Base-by-base conservation (phyloP, 352 stramenopile species). In the Peronospora farinosa region DNA sequence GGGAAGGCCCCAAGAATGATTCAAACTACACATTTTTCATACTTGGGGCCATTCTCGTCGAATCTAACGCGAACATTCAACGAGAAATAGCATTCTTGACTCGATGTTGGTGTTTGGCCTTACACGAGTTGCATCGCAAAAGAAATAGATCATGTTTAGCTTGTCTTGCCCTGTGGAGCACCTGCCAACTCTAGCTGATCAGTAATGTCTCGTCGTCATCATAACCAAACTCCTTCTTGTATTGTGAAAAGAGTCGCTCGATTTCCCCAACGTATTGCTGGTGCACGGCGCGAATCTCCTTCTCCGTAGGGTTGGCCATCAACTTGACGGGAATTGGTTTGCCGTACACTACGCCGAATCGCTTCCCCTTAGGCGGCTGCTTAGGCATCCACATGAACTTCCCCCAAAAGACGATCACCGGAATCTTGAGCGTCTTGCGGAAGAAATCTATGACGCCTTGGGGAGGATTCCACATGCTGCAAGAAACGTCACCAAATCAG, bases 361-460 rank as follows among this genome's bases (percentile, higher is more conserved):
- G 48, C 60, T 91, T 91, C 44, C 67, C 74, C 54, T 67, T 64
- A 2, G 80, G 75, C 13, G 65, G 64, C 42, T 67, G 56, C 36
- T 78, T 71, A 0, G 80, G 80, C 70, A 86, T 78, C 80, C 80
- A 92, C 49, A 86, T 65, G 63, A 88, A 86, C 17, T 75, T 77
- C 0, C 79, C 79, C 79, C 79, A 91, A 60, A 91, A 91, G 31
- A 86, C 56, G 53, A 88, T 81, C 51, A 88, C 58, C 7, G 79
- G 79, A 51, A 88, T 82, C 55, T 85, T 72, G 47, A 91, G 65
- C 51, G 65, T 82, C 57, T 82, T 81, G 50, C 72, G 74, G 42
- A 84, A 74, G 17, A 87, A 79, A 7, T 66, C 60, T 15, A 80
- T 79, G 13, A 88, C 56, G 5, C 61, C 53, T 60, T 82, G 67